These are phyloP conservation scores for Phytopythium vexans DNA, from an alignment of 352 stramenopile genomes.

Conservation along the genomic window DNA sequence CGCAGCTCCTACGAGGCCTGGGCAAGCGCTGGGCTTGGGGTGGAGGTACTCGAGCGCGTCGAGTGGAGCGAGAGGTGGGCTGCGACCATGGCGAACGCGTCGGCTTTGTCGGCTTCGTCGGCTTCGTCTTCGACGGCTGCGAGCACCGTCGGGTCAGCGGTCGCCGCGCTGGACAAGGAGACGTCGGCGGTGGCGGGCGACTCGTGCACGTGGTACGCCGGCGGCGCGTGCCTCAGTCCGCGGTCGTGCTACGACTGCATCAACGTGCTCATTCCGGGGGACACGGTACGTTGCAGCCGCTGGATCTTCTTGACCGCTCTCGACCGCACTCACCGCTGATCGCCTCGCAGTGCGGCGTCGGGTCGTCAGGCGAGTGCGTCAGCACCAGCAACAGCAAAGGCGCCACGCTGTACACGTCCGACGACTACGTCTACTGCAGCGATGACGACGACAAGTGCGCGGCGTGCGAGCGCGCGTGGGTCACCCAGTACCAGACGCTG, in stretches of 20 bases:
- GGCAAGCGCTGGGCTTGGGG: too few species aligned
- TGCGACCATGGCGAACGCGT: too few species aligned
- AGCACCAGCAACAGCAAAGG: constrained; percentile 16
- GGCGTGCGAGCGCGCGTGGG: constrained; percentile 22
- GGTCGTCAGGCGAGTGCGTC: constrained; percentile 25
- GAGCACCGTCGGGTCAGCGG: too few species aligned
- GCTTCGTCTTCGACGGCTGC: too few species aligned
- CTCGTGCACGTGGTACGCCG: constrained; percentile 31
- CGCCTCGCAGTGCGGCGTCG: constrained; percentile 25
- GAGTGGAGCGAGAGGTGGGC: too few species aligned
- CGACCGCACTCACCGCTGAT: neutral
- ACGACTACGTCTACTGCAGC: constrained; percentile 37
- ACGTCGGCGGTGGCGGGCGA: constrained; percentile 9
- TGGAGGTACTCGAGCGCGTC: too few species aligned
- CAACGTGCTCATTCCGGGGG: constrained; percentile 22
- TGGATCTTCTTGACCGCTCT: constrained; percentile 1
- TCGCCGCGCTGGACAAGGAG: too few species aligned
- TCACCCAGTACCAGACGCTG: constrained; percentile 7
- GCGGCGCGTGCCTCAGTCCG: constrained; percentile 19
- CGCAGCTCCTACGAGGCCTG: too few species aligned
- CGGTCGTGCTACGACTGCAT: constrained; percentile 35
- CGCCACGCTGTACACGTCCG: constrained; percentile 18
- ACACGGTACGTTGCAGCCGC: constrained; percentile 16
- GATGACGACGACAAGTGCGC: constrained; percentile 20
- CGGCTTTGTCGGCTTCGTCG: too few species aligned